Evolutionary conservation across 306 rosid species (phyloP).

Genomic region (Prunus salicina): DNA sequence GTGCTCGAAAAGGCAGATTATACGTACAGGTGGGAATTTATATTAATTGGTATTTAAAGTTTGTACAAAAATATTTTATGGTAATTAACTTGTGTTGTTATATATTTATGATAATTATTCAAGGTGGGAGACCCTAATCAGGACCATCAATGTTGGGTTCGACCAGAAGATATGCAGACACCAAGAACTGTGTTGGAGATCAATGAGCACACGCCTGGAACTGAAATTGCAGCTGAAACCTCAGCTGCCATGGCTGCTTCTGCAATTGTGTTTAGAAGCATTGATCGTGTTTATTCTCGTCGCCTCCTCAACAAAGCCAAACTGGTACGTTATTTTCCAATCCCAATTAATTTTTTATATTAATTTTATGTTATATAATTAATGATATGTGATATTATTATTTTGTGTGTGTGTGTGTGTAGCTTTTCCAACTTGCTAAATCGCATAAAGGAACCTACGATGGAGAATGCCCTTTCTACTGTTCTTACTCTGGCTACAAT

Average conservation of each 20-base stretch:
- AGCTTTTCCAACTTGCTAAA: constrained; percentile 72
- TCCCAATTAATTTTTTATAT: background rate
- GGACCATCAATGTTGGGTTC: constrained; percentile 80
- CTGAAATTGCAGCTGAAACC: constrained; percentile 93
- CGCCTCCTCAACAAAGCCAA: constrained; percentile 88
- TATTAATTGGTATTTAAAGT: background rate
- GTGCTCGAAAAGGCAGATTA: constrained; percentile 33
- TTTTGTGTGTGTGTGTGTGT: background rate
- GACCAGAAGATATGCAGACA: constrained; percentile 80
- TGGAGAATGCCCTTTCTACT: constrained; percentile 96
- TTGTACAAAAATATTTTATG: background rate
- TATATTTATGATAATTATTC: background rate
- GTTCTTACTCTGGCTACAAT: constrained; percentile 84
- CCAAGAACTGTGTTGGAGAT: constrained; percentile 60
- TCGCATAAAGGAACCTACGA: constrained; percentile 71
- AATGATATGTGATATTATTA: background rate
- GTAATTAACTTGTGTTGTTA: background rate
- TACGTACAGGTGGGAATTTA: constrained; percentile 57
- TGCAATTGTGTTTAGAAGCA: constrained; percentile 54
- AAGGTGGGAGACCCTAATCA: constrained; percentile 76
- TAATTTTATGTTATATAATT: background rate
- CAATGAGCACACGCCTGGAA: constrained; percentile 46
- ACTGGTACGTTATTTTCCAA: constrained; percentile 33
- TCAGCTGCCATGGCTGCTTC: constrained; percentile 88
- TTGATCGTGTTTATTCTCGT: constrained; percentile 52